phyloP scores from a whole-genome alignment of 139 green algal genomes.

The Coelastrella sp. region DNA sequence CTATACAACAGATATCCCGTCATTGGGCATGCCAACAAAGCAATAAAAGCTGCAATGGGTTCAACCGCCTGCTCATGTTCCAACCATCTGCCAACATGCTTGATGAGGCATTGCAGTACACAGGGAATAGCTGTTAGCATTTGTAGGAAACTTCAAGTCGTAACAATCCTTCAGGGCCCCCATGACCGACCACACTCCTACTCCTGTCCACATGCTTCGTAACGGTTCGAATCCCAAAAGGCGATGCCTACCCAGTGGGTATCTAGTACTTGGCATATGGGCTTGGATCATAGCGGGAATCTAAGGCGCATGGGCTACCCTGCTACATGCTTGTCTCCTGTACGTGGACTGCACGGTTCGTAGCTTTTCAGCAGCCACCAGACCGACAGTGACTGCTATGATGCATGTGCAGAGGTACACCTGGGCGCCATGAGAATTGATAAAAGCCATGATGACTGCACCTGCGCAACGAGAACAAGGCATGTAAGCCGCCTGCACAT shows the following conservation, averaged over 20 bases:
- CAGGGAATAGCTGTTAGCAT: not conserved
- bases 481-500: not conserved
- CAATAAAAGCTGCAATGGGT: not conserved
- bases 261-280: no score
- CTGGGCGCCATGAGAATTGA: not conserved
- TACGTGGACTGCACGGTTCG: not conserved
- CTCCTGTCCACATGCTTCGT: not conserved
- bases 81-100: not conserved
- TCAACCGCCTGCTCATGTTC: not conserved
- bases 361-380: not conserved
- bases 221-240: no score
- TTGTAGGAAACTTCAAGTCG: not conserved
- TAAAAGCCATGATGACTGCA: not conserved
- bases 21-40: not conserved
- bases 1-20: not conserved
- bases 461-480: not conserved
- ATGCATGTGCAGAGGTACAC: not conserved
- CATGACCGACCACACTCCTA: not conserved
- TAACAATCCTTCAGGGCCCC: not conserved
- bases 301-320: no score
- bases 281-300: no score
- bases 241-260: no score
- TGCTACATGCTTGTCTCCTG: not conserved
- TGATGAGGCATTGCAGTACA: not conserved
- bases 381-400: not conserved